Evolutionary conservation across 2,329 filamentous ascomycete genomes (phyloP).

Genomic region (Aspergillus costaricaensis): DNA sequence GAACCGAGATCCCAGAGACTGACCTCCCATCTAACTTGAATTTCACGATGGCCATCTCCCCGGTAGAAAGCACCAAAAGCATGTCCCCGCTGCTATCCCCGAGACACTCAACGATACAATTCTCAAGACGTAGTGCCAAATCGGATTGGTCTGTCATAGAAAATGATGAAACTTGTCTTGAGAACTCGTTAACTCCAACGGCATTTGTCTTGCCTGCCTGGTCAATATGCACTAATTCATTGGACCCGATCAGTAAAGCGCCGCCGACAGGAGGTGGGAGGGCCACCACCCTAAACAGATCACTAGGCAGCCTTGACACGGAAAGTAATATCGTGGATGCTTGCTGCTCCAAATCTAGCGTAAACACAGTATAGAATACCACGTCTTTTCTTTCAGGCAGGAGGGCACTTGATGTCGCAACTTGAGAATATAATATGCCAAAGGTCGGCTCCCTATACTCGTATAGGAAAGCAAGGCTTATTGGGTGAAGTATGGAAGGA

Average conservation of each 20-base stretch:
- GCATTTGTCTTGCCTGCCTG: conserved; percentile 93
- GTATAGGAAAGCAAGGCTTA: conserved; percentile 89
- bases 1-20: conserved; percentile 81
- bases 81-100: conserved; percentile 78
- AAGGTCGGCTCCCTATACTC: conserved; percentile 98
- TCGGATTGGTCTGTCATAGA: conserved; percentile 83
- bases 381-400: conserved; percentile 77
- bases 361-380: conserved; percentile 90
- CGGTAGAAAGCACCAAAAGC: conserved; percentile 76
- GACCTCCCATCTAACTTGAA: conserved; percentile 90
- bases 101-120: conserved; percentile 74
- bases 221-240: conserved; percentile 92
- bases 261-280: conserved; percentile 86
- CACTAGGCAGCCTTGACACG: conserved; percentile 80
- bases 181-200: conserved; percentile 88
- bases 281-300: conserved; percentile 79
- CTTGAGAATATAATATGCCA: conserved; percentile 81
- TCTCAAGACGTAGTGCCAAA: conserved; percentile 76
- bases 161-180: conserved; percentile 79
- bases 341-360: conserved; percentile 87
- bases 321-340: conserved; percentile 92
- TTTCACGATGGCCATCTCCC: conserved; percentile 71
- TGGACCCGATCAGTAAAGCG: conserved; percentile 79
- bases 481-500: conserved; percentile 79
- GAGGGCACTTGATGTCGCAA: conserved; percentile 72